Evolutionary conservation across 805 yeast species (phyloP), one percentile per base, ranked within the genome.

Genomic region (Naumovozyma baii): DNA sequence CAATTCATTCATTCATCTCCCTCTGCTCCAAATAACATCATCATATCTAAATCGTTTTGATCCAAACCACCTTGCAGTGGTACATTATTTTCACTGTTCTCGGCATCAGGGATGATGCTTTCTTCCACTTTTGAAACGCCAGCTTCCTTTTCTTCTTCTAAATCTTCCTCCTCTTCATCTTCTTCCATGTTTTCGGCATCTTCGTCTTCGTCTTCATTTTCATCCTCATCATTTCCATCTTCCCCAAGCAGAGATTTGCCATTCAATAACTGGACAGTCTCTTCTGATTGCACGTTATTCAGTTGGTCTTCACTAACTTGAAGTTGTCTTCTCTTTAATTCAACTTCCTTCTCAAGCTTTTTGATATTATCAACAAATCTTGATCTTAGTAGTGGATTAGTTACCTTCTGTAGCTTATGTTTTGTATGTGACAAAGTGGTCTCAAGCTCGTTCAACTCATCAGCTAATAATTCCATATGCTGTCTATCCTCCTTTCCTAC

Each of bases 381-480:
- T 60, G 80, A 83, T 54, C 80, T 78, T 76, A 92, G 72, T 63
- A 90, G 80, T 50, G 90, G 88, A 55, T 86, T 86, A 3, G 78
- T 69, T 14, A 88, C 87, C 48, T 79, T 78, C 16, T 71, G 75
- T 36, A 85, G 73, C 51, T 83, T 87, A 34, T 70, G 69, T 57
- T 76, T 76, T 53, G 90, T 88, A 51, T 79, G 80, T 39, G 72
- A 76, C 38, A 92, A 80, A 0, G 90, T 87, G 13, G 71, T 52
- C 55, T 83, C 87, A 44, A 92, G 69, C 54, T 92, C 98, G 5
- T 70, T 64, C 41, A 92, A 79, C 59, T 88, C 96, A 61, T 90
- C 97, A 44, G 75, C 76, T 40, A 92, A 66, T 48, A 86, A 70
- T 52, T 83, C 87, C 48, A 70, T 70, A 57, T 84, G 84, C 50